A percentile compares a stretch with the other conserved stretches of the same genome.
phyloP scores from a whole-genome alignment of 202 grass and related monocot genomes.

The Bolboschoenoplectus hybrid region DNA sequence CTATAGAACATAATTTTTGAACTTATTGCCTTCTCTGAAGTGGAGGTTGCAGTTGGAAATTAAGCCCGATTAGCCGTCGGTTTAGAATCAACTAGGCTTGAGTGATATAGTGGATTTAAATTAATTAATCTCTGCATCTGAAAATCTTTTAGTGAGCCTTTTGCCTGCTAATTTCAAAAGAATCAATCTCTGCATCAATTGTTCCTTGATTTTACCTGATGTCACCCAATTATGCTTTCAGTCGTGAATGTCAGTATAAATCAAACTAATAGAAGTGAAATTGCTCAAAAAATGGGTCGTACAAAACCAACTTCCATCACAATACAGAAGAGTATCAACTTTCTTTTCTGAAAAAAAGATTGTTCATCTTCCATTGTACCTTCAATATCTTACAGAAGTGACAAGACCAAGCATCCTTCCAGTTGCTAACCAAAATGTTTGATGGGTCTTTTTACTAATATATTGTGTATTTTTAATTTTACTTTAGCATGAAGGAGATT shows the following conservation, averaged over 20 bases:
- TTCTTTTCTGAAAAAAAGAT: neutral
- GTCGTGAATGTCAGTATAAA: neutral
- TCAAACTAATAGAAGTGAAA: neutral
- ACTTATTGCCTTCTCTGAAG: neutral
- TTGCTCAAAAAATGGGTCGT: neutral
- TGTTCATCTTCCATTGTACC: neutral
- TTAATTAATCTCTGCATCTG: slow-evolving; percentile 15
- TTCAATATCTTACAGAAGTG: neutral
- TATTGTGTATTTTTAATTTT: slow-evolving; percentile 26
- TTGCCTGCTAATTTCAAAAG: neutral
- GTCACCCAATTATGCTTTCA: neutral
- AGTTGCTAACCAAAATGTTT: neutral
- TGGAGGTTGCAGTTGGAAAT: neutral
- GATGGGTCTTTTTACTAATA: neutral
- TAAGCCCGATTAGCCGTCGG: neutral
- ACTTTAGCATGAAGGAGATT: slow-evolving; percentile 79
- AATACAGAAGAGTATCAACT: neutral
- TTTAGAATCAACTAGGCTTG: neutral
- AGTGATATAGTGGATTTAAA: neutral
- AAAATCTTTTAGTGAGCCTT: neutral
- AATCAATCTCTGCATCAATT: neutral
- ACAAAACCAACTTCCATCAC: slow-evolving; percentile 4
- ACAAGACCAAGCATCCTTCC: neutral
- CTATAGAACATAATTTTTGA: neutral
- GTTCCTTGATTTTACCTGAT: neutral